Percentiles rank a stretch among this genome's conserved stretches.
Conservation (phyloP, 352 stramenopile genomes). For the Phytophthora cryptogea region DNA sequence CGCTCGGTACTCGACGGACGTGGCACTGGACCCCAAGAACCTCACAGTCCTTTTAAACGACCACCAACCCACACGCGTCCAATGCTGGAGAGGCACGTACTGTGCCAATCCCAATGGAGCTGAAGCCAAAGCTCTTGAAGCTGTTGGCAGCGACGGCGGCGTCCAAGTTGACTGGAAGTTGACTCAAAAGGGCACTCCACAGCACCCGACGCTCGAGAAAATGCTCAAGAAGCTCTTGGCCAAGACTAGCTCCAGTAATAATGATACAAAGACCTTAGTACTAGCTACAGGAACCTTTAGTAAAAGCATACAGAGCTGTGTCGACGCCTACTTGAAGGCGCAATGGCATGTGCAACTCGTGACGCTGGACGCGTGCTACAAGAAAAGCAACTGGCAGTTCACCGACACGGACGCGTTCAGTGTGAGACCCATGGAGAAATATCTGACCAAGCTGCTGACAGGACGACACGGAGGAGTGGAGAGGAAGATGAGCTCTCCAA, state of each 20-base stretch:
- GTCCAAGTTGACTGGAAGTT: conserved; percentile 19
- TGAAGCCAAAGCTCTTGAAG: conserved; percentile 21
- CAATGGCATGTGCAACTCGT: conserved; percentile 32
- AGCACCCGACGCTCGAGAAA: conserved; percentile 37
- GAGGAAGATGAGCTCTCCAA: conserved; percentile 23
- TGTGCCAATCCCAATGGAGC: conserved; percentile 22
- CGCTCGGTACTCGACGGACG: conserved; percentile 11
- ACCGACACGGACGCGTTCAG: conserved; percentile 7
- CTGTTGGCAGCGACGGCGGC: conserved; percentile 14
- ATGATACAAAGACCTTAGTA: conserved; percentile 17
- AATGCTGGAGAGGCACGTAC: conserved; percentile 33
- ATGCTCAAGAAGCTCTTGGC: conserved; percentile 26
- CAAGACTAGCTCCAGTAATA: neutral
- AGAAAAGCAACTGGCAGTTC: conserved; percentile 14
- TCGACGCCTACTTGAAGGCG: conserved; percentile 26
- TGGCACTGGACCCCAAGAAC: conserved; percentile 20
- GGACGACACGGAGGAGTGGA: conserved; percentile 8
- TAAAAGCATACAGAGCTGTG: conserved; percentile 16
- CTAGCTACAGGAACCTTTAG: conserved; percentile 19
- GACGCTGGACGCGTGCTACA: conserved; percentile 18
- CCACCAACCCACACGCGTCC: conserved; percentile 16
- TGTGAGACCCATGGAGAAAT: conserved; percentile 24
- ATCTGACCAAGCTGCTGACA: conserved; percentile 27
- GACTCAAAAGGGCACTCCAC: conserved; percentile 30
- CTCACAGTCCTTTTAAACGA: conserved; percentile 27